Evolutionary conservation across 1,139 yeast genomes (phyloP).

Genomic region (Blastobotrys proliferans): DNA sequence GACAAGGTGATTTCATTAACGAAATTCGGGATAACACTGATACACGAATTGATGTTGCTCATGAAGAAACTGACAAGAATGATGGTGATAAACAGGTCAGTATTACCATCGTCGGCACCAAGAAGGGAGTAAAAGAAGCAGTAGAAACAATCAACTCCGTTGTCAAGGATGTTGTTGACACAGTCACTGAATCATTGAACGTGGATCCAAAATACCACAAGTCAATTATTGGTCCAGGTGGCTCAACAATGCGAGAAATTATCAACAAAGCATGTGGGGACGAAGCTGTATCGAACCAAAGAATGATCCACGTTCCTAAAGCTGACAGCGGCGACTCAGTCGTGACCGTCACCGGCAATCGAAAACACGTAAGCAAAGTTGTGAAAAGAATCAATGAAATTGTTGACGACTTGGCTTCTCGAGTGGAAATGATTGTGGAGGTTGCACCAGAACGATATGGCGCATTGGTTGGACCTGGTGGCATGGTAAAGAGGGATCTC

Average conservation of each 20-base stretch:
- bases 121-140: constrained; percentile 75
- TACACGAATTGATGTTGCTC: constrained; percentile 64
- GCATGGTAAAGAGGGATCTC: constrained; percentile 65
- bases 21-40: constrained; percentile 80
- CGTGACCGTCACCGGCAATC: constrained; percentile 72
- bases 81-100: constrained; percentile 39
- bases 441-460: constrained; percentile 76
- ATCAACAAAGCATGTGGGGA: constrained; percentile 77
- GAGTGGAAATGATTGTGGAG: constrained; percentile 52
- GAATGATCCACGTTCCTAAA: constrained; percentile 71
- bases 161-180: constrained; percentile 64
- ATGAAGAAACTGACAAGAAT: constrained; percentile 41
- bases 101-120: constrained; percentile 75
- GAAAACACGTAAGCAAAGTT: constrained; percentile 65
- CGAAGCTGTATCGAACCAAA: constrained; percentile 42
- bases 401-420: constrained; percentile 62
- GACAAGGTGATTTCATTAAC: constrained; percentile 77
- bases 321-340: constrained; percentile 56
- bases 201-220: constrained; percentile 80
- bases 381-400: constrained; percentile 60
- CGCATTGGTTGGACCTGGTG: constrained; percentile 77
- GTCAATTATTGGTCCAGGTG: constrained; percentile 76
- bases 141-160: constrained; percentile 57
- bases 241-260: constrained; percentile 70
- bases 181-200: constrained; percentile 54